Evolutionary conservation across 345 rosid species (phyloP).

Genomic region (Geranium rotundifolium): DNA sequence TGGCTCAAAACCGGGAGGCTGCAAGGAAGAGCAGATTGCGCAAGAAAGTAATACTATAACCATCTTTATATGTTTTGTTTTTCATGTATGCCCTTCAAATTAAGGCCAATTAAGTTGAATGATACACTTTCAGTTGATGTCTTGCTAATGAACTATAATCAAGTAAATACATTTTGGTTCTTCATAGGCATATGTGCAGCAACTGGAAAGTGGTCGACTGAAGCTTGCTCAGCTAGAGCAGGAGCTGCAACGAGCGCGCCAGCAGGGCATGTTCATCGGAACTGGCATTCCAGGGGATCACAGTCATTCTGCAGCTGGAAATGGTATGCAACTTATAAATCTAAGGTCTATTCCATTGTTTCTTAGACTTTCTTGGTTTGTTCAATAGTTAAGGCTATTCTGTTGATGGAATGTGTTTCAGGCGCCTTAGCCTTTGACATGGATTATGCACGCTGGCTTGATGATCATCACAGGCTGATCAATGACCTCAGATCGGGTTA

Average conservation of each 20-base stretch:
- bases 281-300: conserved; percentile 1
- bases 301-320: conserved; percentile 1
- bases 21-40: conserved; percentile 87
- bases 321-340: not conserved
- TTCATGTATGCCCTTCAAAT: not conserved
- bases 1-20: conserved; percentile 96
- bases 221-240: conserved; percentile 68
- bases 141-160: conserved; percentile 3
- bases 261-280: conserved; percentile 12
- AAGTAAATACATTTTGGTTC: conserved; percentile 25
- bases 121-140: not conserved
- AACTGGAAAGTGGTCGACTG: conserved; percentile 62
- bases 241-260: conserved; percentile 71
- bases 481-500: conserved; percentile 64
- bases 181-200: conserved; percentile 90
- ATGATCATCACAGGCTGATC: conserved; percentile 73
- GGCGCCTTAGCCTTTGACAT: conserved; percentile 70
- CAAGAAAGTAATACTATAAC: conserved; percentile 46
- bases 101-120: not conserved
- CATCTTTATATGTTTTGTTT: not conserved
- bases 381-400: too few species aligned
- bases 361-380: too few species aligned
- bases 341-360: not conserved
- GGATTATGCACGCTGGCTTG: conserved; percentile 76
- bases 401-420: conserved; percentile 13